These are phyloP conservation scores for Debaryomyces udenii DNA, from an alignment of 1,139 yeast genomes.

Conservation along the genomic window DNA sequence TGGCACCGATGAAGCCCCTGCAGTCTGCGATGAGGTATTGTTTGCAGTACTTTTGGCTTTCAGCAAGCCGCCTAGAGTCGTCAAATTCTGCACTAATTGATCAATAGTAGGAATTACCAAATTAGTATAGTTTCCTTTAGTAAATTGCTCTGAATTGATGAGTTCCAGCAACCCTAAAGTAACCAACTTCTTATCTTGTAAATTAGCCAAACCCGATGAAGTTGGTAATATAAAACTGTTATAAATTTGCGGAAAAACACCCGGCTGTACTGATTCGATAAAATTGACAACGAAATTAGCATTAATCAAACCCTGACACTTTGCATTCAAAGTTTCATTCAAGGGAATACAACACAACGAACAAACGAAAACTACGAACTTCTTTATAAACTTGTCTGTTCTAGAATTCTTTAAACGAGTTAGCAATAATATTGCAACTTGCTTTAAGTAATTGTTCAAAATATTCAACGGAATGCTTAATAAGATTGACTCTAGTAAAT, in stretches of 20 bases:
- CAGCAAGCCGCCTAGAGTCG: conserved; percentile 39
- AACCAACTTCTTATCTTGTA: conserved; percentile 74
- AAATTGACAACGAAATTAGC: conserved; percentile 58
- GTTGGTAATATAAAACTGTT: conserved; percentile 68
- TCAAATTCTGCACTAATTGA: conserved; percentile 50
- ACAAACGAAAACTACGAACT: conserved; percentile 68
- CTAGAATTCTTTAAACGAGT: conserved; percentile 79
- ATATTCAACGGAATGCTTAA: conserved; percentile 53
- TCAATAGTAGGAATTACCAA: conserved; percentile 55
- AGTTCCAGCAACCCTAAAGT: conserved; percentile 74
- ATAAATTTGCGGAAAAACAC: conserved; percentile 67
- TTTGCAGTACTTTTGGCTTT: conserved; percentile 32
- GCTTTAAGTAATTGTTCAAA: conserved; percentile 62
- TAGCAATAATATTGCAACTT: conserved; percentile 73
- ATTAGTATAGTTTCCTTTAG: conserved; percentile 41
- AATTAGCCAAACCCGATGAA: conserved; percentile 64
- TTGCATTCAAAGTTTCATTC: conserved; percentile 25
- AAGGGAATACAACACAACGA: conserved; percentile 47
- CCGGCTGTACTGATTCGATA: conserved; percentile 64
- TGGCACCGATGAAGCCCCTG: conserved; percentile 22
- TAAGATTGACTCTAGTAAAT: conserved; percentile 72
- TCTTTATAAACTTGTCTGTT: conserved; percentile 79
- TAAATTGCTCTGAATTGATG: conserved; percentile 23
- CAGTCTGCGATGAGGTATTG: conserved; percentile 24
- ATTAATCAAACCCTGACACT: conserved; percentile 26